Conservation (phyloP, 2,329 filamentous ascomycete genomes). For the Colletotrichum paranaense region DNA sequence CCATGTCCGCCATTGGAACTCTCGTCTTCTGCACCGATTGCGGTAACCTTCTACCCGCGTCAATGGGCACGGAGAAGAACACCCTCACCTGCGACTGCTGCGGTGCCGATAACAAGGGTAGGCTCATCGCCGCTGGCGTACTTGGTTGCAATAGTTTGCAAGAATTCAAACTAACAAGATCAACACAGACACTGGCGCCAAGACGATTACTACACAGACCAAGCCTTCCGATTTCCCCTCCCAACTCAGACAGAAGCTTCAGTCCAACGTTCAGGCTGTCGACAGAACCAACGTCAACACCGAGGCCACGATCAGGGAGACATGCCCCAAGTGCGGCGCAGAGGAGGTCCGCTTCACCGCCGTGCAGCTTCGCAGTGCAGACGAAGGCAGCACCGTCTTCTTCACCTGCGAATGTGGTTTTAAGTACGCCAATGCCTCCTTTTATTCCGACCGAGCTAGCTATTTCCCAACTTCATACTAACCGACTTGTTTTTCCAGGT, state of each 20-base stretch:
- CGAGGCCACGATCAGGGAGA: conserved; percentile 74
- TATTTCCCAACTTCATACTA: conserved; percentile 38
- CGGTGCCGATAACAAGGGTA: conserved; percentile 86
- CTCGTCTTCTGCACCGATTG: conserved; percentile 94
- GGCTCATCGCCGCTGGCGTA: conserved; percentile 35
- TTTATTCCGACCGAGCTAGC: conserved; percentile 2
- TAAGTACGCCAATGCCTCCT: conserved; percentile 67
- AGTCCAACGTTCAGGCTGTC: conserved; percentile 85
- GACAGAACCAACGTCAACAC: conserved; percentile 82
- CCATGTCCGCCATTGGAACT: conserved; percentile 92
- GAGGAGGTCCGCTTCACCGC: conserved; percentile 87
- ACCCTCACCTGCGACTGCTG: conserved; percentile 87
- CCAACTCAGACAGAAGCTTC: conserved; percentile 82
- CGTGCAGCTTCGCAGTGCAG: conserved; percentile 88
- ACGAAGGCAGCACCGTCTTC: conserved; percentile 94
- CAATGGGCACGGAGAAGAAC: conserved; percentile 80
- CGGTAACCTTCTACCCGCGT: conserved; percentile 87
- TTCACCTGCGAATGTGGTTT: conserved; percentile 89
- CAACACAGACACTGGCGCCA: conserved; percentile 75
- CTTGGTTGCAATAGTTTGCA: neutral
- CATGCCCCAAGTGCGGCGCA: conserved; percentile 83
- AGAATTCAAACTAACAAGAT: neutral
- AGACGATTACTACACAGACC: conserved; percentile 83
- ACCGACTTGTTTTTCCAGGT: conserved; percentile 47
- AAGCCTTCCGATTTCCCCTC: conserved; percentile 93